Percentiles rank a stretch among this genome's conserved stretches.
Conservation (phyloP, 768 basidiomycete genomes). For the Tephrocybe sp. region DNA sequence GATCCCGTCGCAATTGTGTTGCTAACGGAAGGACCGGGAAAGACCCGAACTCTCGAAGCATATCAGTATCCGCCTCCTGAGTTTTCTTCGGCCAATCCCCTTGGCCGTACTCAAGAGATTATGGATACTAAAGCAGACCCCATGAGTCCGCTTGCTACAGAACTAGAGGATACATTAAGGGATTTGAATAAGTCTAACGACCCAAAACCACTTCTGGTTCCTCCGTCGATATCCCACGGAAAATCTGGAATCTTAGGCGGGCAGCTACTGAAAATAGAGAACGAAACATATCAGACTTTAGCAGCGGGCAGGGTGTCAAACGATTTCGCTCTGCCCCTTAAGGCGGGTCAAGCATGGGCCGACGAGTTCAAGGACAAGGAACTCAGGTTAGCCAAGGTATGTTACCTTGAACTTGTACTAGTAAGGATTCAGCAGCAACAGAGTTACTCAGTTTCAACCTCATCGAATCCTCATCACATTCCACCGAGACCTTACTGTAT, state of each 20-base stretch:
- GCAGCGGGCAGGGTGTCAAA: constrained; percentile 18
- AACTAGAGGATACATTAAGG: constrained; percentile 41
- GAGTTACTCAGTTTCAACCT: constrained; percentile 48
- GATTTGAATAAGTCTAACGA: constrained; percentile 35
- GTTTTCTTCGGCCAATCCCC: constrained; percentile 19
- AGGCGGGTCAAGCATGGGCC: constrained; percentile 57
- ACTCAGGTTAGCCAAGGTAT: constrained; percentile 55
- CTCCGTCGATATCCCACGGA: constrained; percentile 34
- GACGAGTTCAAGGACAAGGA: constrained; percentile 49
- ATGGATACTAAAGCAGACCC: constrained; percentile 11
- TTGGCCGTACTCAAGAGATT: too few species aligned
- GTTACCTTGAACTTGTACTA: constrained; percentile 9
- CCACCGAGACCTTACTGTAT: constrained; percentile 61
- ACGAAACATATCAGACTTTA: constrained; percentile 45
- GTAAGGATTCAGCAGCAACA: not conserved
- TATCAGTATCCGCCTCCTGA: constrained; percentile 70
- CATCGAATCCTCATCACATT: constrained; percentile 63
- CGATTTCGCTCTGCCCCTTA: constrained; percentile 33
- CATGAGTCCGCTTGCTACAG: constrained; percentile 29
- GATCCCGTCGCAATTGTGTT: constrained; percentile 71
- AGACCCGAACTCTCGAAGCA: constrained; percentile 53
- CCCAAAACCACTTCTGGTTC: constrained; percentile 33
- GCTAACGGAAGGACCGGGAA: constrained; percentile 48
- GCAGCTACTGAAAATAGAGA: constrained; percentile 44
- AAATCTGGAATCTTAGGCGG: constrained; percentile 39